Evolutionary conservation across 1,139 yeast genomes (phyloP).

Genomic region (Geotrichum siamense): DNA sequence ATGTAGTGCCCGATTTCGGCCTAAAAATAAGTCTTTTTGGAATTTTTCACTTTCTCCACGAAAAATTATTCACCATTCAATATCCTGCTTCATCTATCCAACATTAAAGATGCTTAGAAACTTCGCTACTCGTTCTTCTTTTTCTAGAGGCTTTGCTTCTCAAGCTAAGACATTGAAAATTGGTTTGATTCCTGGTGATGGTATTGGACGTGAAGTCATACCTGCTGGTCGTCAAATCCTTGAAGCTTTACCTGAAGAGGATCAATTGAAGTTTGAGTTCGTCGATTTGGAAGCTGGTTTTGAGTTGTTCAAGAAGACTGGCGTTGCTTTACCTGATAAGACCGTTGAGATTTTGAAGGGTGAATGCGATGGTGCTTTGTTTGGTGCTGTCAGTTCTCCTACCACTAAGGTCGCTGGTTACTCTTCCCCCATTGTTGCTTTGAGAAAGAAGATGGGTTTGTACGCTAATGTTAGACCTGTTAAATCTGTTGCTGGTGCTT

Average conservation of each 20-base stretch:
- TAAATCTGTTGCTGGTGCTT: conserved; percentile 76
- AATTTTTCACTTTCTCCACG: too few relatives aligned
- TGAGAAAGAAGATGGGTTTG: conserved; percentile 87
- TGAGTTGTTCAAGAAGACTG: conserved; percentile 86
- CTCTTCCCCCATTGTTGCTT: conserved; percentile 95
- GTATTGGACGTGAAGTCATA: conserved; percentile 94
- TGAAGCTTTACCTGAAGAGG: conserved; percentile 69
- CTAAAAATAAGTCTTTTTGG: background rate
- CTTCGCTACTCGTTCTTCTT: conserved; percentile 10
- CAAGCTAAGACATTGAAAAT: conserved; percentile 29
- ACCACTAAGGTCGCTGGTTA: conserved; percentile 90
- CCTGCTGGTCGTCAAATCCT: conserved; percentile 87
- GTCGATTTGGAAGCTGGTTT: conserved; percentile 89
- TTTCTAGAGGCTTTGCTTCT: conserved; percentile 23
- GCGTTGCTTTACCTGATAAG: conserved; percentile 89
- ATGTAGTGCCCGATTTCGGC: background rate
- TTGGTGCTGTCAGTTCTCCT: conserved; percentile 95
- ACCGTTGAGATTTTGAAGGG: conserved; percentile 73
- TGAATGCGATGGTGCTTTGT: conserved; percentile 93
- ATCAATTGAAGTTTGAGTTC: conserved; percentile 75
- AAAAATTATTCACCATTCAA: too few relatives aligned
- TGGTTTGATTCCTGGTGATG: conserved; percentile 89
- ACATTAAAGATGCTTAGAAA: conserved; percentile 17
- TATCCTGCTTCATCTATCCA: too few relatives aligned
- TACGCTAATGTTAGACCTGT: conserved; percentile 98